Evolutionary conservation across 192 early-diverging fungal species (phyloP).

Genomic region (Jimgerdemannia lactiflua): DNA sequence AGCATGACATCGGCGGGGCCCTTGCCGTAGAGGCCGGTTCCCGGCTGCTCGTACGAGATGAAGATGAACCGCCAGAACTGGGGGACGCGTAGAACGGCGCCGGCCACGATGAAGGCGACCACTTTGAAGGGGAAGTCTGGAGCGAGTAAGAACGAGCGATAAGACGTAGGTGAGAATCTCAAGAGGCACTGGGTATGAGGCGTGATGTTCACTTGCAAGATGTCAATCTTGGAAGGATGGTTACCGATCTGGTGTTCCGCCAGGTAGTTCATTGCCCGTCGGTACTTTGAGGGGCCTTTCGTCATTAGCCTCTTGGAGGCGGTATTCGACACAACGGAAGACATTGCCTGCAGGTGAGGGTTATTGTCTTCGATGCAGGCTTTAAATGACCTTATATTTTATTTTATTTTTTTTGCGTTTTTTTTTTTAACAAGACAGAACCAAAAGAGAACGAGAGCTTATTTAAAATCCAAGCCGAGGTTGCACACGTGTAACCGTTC

Average conservation of each 20-base stretch:
- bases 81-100: constrained; percentile 32
- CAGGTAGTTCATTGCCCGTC: constrained; percentile 14
- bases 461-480: too few species aligned
- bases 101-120: constrained; percentile 26
- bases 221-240: not conserved
- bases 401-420: not conserved
- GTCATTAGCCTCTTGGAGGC: too few species aligned
- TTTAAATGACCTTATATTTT: too few species aligned
- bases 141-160: not conserved
- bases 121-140: constrained; percentile 40
- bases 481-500: too few species aligned
- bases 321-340: too few species aligned
- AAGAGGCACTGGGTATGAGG: not conserved
- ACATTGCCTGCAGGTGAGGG: too few species aligned
- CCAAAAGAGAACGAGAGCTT: too few species aligned
- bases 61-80: constrained; percentile 26
- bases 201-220: not conserved
- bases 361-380: too few species aligned
- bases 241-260: constrained; percentile 40
- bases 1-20: constrained; percentile 59
- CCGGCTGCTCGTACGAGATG: constrained; percentile 20
- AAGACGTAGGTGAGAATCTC: not conserved
- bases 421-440: too few species aligned
- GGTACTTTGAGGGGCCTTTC: too few species aligned
- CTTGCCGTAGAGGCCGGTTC: constrained; percentile 43